Conservation (phyloP, 331 rosid genomes). For the Ulmus americana region DNA sequence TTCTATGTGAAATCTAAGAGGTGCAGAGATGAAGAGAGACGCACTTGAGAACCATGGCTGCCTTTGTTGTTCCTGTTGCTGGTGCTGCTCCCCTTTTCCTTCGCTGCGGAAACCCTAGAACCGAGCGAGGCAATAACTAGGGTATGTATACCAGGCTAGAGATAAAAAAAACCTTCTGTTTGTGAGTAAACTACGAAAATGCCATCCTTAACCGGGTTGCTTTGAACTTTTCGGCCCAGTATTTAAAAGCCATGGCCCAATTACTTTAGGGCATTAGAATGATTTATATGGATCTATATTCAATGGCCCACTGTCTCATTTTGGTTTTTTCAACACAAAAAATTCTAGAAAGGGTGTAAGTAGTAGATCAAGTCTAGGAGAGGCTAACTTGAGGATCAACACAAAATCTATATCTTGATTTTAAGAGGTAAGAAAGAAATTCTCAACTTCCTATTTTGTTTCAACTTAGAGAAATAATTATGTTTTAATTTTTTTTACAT, state of each 20-base stretch:
- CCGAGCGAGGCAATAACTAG: neutral
- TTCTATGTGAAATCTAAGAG: neutral
- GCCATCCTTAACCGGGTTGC: neutral
- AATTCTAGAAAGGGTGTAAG: too few relatives aligned
- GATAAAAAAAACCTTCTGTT: conserved; percentile 10
- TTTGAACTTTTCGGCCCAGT: neutral
- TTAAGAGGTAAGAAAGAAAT: too few relatives aligned
- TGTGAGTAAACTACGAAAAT: conserved; percentile 8
- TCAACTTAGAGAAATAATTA: too few relatives aligned
- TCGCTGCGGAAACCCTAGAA: conserved; percentile 39
- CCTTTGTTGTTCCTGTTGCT: neutral
- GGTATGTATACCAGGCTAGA: conserved; percentile 17
- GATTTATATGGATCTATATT: too few relatives aligned
- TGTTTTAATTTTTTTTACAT: too few relatives aligned
- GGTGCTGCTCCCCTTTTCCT: conserved; percentile 10
- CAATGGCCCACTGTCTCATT: too few relatives aligned
- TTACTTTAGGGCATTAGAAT: neutral
- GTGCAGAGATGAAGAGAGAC: neutral
- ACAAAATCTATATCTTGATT: too few relatives aligned
- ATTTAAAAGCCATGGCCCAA: neutral
- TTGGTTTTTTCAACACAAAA: too few relatives aligned
- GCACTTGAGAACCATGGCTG: conserved; percentile 66
- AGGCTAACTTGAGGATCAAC: too few relatives aligned
- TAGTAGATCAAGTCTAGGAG: too few relatives aligned
- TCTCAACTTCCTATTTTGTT: too few relatives aligned